Conservation (phyloP, 2,329 filamentous ascomycete genomes). For the Fusarium sarcochroum region DNA sequence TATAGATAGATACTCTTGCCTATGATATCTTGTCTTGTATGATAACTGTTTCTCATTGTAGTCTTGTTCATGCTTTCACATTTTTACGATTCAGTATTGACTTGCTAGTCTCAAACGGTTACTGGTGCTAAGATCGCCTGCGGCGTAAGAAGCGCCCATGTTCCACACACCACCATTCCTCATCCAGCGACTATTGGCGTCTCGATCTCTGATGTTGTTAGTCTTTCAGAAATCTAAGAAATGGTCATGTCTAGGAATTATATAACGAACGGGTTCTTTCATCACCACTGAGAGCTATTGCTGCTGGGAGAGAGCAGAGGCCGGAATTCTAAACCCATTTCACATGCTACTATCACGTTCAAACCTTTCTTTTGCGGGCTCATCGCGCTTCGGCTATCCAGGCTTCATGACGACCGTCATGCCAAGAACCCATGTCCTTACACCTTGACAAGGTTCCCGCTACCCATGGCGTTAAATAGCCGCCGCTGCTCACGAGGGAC, state of each 20-base stretch:
- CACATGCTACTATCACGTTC: not conserved
- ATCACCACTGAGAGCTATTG: not conserved
- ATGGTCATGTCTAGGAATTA: not conserved
- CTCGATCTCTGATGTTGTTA: conserved; percentile 25
- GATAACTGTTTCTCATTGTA: not conserved
- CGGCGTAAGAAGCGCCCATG: conserved; percentile 31
- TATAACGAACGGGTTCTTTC: not conserved
- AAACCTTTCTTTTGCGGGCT: not conserved
- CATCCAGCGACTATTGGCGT: conserved; percentile 11
- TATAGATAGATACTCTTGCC: too few species aligned
- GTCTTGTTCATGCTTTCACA: conserved; percentile 1
- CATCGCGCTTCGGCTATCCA: conserved; percentile 1
- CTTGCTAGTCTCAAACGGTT: conserved; percentile 12
- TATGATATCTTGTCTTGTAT: not conserved
- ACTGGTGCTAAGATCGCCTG: conserved; percentile 17
- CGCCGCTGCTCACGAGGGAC: conserved; percentile 18
- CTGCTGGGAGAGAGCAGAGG: not conserved
- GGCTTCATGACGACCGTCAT: conserved; percentile 18
- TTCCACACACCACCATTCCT: conserved; percentile 41
- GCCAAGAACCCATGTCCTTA: conserved; percentile 12
- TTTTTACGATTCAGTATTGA: conserved; percentile 24
- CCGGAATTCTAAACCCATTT: not conserved
- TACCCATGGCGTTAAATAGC: conserved; percentile 30
- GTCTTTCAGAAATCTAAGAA: conserved; percentile 1
- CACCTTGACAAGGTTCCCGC: conserved; percentile 24